Conservation (phyloP, 169 alveolate species). For the Plasmodium falciparum region DNA sequence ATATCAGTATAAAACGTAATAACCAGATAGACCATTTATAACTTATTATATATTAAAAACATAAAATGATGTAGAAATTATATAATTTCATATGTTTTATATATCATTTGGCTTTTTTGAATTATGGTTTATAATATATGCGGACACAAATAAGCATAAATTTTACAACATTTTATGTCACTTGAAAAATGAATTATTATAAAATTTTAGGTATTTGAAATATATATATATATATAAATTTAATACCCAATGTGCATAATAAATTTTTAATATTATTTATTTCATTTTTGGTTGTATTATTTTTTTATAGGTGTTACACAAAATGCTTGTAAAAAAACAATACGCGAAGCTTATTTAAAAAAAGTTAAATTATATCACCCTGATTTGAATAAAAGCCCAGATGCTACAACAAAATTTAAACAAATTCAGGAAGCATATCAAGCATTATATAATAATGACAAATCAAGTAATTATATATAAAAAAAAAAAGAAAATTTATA, state of each 20-base stretch:
- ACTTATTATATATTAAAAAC: too few relatives aligned
- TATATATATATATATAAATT: background rate
- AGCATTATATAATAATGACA: slow-evolving; percentile 86
- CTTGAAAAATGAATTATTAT: slow-evolving; percentile 71
- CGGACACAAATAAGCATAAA: background rate
- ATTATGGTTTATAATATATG: background rate
- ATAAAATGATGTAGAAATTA: too few relatives aligned
- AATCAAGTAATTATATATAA: slow-evolving; percentile 77
- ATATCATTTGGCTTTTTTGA: too few relatives aligned
- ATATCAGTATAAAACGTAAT: too few relatives aligned
- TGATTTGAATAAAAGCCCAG: slow-evolving; percentile 89
- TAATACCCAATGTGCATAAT: too few relatives aligned
- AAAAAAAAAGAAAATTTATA: too few relatives aligned
- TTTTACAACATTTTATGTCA: slow-evolving; percentile 19
- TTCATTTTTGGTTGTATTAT: background rate
- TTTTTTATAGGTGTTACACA: slow-evolving; percentile 81
- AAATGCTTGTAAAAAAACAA: slow-evolving; percentile 89
- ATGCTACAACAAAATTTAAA: slow-evolving; percentile 88
- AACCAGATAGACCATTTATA: too few relatives aligned
- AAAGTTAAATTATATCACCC: slow-evolving; percentile 95
- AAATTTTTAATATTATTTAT: too few relatives aligned
- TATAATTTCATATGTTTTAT: too few relatives aligned
- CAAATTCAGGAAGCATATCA: slow-evolving; percentile 92
- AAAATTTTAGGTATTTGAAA: slow-evolving; percentile 68
- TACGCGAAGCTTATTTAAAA: slow-evolving; percentile 92